Conservation (phyloP, 805 yeast genomes). For the Monosporozyma unispora region DNA sequence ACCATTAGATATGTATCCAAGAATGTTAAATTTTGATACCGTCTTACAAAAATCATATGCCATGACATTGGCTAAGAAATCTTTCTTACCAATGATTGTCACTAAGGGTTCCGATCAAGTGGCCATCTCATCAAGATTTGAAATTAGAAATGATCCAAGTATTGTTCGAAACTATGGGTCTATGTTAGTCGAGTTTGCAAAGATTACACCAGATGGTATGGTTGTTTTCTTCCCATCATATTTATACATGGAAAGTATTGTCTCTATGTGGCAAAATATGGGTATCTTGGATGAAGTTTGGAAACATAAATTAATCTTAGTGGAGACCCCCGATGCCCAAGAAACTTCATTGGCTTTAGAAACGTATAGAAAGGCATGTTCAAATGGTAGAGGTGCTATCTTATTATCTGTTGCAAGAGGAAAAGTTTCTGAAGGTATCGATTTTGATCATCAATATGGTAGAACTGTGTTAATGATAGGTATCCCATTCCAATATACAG, state of each 20-base stretch:
- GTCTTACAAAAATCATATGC: constrained; percentile 91
- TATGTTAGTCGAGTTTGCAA: constrained; percentile 81
- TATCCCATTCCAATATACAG: constrained; percentile 97
- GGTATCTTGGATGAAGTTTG: constrained; percentile 97
- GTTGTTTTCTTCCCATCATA: constrained; percentile 97
- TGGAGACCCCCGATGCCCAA: constrained; percentile 98
- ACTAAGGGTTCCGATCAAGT: constrained; percentile 98
- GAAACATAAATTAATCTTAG: constrained; percentile 90
- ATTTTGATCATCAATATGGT: constrained; percentile 97
- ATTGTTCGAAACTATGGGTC: constrained; percentile 96
- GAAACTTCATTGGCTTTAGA: constrained; percentile 94
- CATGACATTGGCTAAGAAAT: constrained; percentile 86
- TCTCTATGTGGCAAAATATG: constrained; percentile 98
- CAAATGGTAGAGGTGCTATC: constrained; percentile 96
- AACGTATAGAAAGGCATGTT: constrained; percentile 91
- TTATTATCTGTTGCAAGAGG: constrained; percentile 97
- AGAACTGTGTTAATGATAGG: constrained; percentile 98
- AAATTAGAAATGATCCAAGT: constrained; percentile 94
- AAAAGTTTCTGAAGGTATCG: constrained; percentile 96
- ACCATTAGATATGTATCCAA: constrained; percentile 97
- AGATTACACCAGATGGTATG: constrained; percentile 95
- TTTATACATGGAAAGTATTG: constrained; percentile 94
- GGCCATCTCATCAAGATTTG: constrained; percentile 90
- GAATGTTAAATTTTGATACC: constrained; percentile 88
- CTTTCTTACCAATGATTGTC: constrained; percentile 90